Evolutionary conservation across 2,329 filamentous ascomycete genomes (phyloP), one percentile per base, ranked within the genome.

Genomic region (Cytospora piceicola): DNA sequence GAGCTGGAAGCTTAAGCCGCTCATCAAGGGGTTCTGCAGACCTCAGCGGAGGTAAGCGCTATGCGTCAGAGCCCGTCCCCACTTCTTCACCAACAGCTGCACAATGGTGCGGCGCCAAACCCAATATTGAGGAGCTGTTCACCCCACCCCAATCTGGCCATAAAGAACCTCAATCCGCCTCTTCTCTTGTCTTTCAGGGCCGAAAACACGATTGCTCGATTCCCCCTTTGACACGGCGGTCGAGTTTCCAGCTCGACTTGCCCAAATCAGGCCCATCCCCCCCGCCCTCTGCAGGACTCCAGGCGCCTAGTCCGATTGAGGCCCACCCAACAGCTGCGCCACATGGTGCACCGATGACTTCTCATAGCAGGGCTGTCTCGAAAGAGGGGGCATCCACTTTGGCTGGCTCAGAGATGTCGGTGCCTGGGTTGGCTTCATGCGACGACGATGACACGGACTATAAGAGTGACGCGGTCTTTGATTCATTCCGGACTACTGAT

Each of bases 361-460:
- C 77, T 67, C 81, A 75, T 78, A 76, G 73, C 67, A 73, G 77
- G 24, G 75, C 73, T 8, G 71, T 74, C 6, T 78, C 76, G 0
- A 76, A 77, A 52, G 86, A 88, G 70, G 81, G 84, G 62, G 81
- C 84, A 22, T 91, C 89, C 29, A 90, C 88, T 32, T 81, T 90
- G 69, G 85, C 87, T 68, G 89, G 88, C 67, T 92, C 89, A 32
- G 91, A 93, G 71, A 84, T 86, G 72, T 89, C 92, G 67, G 80
- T 80, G 68, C 85, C 86, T 70, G 87, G 84, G 56, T 84, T 88
- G 70, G 81, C 79, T n/a, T 92, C 87, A 14, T 85, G 85, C 27
- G 90, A 93, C 65, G 91, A 93, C 63, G 89, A 92, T 71, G 91
- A 93, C 71, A 88, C 87, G n/a, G 90, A 93, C 74, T 87, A 90